These are phyloP conservation scores for Phialophora tarda DNA, from an alignment of 2,329 filamentous ascomycete species.

Conservation along the genomic window DNA sequence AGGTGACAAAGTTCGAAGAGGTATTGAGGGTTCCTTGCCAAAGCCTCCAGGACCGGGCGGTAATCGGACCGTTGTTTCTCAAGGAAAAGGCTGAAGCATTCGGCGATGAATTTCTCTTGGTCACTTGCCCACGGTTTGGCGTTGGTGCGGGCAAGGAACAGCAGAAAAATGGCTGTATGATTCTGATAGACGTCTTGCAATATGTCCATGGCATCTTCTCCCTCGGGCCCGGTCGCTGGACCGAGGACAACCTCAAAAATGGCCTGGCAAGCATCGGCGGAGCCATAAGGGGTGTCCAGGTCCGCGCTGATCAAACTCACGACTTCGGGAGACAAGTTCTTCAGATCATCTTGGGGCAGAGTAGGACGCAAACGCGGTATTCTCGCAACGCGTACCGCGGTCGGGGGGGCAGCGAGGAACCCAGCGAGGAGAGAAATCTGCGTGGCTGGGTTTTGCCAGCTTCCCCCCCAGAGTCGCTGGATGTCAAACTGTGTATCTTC, in stretches of 20 bases:
- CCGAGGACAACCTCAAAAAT: constrained; percentile 66
- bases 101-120: constrained; percentile 57
- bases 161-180: constrained; percentile 57
- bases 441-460: constrained; percentile 83
- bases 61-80: constrained; percentile 77
- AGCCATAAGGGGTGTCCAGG: constrained; percentile 84
- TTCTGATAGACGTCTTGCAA: constrained; percentile 66
- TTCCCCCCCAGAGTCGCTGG: constrained; percentile 85
- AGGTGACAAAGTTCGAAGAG: constrained; percentile 80
- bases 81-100: constrained; percentile 76
- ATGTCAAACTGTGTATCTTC: constrained; percentile 74
- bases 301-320: constrained; percentile 68
- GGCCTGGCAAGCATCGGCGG: constrained; percentile 77
- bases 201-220: constrained; percentile 59
- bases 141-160: constrained; percentile 53
- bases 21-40: constrained; percentile 90
- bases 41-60: constrained; percentile 85
- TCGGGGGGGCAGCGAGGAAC: constrained; percentile 75
- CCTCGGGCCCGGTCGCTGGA: constrained; percentile 54
- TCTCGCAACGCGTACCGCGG: constrained; percentile 80
- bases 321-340: constrained; percentile 64
- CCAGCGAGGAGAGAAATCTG: constrained; percentile 93
- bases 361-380: constrained; percentile 82
- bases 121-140: constrained; percentile 57
- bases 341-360: constrained; percentile 71